Evolutionary conservation across 2,329 filamentous ascomycete genomes (phyloP).

Genomic region (Lachnellula cervina): DNA sequence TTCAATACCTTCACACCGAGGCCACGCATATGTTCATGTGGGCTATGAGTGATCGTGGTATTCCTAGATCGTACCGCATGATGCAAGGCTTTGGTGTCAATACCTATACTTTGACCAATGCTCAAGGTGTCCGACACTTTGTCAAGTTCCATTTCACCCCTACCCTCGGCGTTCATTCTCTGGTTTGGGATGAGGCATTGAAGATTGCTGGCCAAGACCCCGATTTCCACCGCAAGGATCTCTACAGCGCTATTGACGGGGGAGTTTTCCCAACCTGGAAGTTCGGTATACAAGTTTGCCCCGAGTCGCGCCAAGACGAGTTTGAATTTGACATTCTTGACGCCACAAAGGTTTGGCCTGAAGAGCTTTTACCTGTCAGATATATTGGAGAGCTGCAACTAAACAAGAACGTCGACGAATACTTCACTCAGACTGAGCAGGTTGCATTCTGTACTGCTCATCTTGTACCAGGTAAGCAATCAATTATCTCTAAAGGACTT

Average conservation of each 20-base stretch:
- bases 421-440: slow-evolving; percentile 78
- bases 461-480: slow-evolving; percentile 66
- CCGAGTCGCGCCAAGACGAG: slow-evolving; percentile 65
- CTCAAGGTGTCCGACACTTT: slow-evolving; percentile 63
- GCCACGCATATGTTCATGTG: slow-evolving; percentile 77
- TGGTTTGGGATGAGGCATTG: slow-evolving; percentile 76
- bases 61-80: slow-evolving; percentile 73
- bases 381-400: slow-evolving; percentile 77
- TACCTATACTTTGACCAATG: slow-evolving; percentile 66
- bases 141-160: slow-evolving; percentile 77
- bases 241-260: slow-evolving; percentile 67
- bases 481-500: slow-evolving; percentile 42
- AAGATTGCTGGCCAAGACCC: slow-evolving; percentile 72
- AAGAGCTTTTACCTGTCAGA: slow-evolving; percentile 67
- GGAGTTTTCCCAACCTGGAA: slow-evolving; percentile 72
- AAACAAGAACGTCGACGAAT: slow-evolving; percentile 76
- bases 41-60: slow-evolving; percentile 69
- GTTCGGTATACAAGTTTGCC: slow-evolving; percentile 74
- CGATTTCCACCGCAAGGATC: slow-evolving; percentile 76
- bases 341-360: slow-evolving; percentile 81
- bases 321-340: slow-evolving; percentile 86
- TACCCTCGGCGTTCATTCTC: slow-evolving; percentile 62
- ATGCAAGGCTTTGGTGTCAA: slow-evolving; percentile 86
- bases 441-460: slow-evolving; percentile 78
- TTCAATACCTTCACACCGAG: slow-evolving; percentile 62